Evolutionary conservation across 176 grass and related monocot species (phyloP).

Genomic region (Triticum timopheevii): DNA sequence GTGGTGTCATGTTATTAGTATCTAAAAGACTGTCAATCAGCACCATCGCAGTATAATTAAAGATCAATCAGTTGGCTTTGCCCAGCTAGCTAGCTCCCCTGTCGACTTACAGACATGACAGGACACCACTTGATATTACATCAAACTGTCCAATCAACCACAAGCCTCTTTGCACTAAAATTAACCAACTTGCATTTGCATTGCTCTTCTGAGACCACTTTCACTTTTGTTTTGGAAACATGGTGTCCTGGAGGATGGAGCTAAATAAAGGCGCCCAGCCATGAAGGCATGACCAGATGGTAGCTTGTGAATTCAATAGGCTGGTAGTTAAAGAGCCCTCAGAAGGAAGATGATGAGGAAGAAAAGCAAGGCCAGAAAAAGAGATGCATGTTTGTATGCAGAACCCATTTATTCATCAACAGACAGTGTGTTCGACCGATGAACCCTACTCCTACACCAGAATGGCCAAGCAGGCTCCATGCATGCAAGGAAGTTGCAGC

Average conservation of each 20-base stretch:
- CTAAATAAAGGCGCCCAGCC: constrained; percentile 1
- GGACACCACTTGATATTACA: background rate
- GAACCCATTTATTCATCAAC: constrained; percentile 8
- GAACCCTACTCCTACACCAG: background rate
- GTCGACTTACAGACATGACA: background rate
- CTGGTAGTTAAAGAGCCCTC: background rate
- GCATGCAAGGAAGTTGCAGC: background rate
- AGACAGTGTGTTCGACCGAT: background rate
- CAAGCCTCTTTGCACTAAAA: background rate
- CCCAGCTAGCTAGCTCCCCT: background rate
- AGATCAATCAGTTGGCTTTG: background rate
- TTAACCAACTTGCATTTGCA: background rate
- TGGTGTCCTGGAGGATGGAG: background rate
- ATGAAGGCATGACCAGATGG: background rate
- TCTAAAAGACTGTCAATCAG: background rate
- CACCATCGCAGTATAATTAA: background rate
- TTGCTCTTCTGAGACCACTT: background rate
- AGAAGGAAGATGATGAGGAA: background rate
- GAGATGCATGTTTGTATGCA: background rate
- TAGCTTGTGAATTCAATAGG: background rate
- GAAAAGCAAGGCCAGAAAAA: constrained; percentile 9
- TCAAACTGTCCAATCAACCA: background rate
- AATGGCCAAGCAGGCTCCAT: constrained; percentile 11
- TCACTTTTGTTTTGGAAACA: background rate
- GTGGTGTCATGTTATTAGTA: constrained; percentile 3